Evolutionary conservation across 805 yeast genomes (phyloP).

Genomic region (Yarrowia hollandica): DNA sequence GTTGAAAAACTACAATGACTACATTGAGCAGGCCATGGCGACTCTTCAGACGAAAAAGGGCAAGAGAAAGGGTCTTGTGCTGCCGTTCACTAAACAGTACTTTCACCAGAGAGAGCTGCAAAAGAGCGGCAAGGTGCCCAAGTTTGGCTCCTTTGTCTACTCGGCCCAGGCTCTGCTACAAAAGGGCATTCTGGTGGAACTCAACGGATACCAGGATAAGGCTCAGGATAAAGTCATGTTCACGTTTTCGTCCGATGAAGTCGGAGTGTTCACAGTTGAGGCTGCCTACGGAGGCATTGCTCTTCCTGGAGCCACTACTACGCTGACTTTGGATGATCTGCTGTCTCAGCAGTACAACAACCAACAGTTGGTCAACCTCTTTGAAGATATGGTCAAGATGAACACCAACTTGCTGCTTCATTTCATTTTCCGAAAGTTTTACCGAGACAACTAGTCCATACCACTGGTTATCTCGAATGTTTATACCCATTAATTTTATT

Average conservation of each 20-base stretch:
- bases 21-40: conserved; percentile 54
- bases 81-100: conserved; percentile 70
- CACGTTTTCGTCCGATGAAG: conserved; percentile 71
- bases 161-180: conserved; percentile 74
- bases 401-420: conserved; percentile 67
- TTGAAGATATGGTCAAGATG: conserved; percentile 67
- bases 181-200: conserved; percentile 61
- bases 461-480: too few species aligned
- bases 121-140: conserved; percentile 64
- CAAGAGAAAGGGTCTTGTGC: conserved; percentile 36
- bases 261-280: conserved; percentile 72
- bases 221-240: conserved; percentile 68
- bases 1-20: conserved; percentile 47
- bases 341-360: conserved; percentile 74
- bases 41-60: conserved; percentile 49
- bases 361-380: conserved; percentile 52
- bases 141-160: conserved; percentile 76
- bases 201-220: conserved; percentile 51
- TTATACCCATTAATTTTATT: neutral
- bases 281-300: conserved; percentile 64
- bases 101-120: conserved; percentile 71
- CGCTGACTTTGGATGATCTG: conserved; percentile 68
- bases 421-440: conserved; percentile 74
- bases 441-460: conserved; percentile 48
- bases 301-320: conserved; percentile 54